These are phyloP conservation scores for Chaetothyriales sp. DNA, from an alignment of 2,329 filamentous ascomycete species.

Conservation along the genomic window DNA sequence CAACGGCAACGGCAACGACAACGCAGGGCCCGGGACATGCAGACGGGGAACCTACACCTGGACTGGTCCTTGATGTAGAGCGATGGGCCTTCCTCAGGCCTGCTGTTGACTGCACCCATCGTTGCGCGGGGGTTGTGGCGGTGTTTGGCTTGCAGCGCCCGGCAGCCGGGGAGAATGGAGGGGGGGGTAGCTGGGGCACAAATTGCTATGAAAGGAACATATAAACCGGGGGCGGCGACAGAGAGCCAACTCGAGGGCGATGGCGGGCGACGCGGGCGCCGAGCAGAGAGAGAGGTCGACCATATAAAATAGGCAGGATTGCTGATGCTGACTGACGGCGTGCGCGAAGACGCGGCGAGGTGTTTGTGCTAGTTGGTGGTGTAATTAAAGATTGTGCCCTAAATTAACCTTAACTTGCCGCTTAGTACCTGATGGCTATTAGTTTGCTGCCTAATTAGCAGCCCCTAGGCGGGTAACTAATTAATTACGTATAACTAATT, in stretches of 20 bases:
- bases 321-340: too few species aligned
- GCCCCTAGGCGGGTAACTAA: too few species aligned
- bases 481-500: too few species aligned
- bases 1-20: conserved; percentile 10
- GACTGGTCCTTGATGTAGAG: conserved; percentile 84
- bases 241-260: background rate
- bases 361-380: background rate
- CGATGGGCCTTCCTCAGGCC: conserved; percentile 63
- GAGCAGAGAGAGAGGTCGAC: background rate
- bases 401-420: too few species aligned
- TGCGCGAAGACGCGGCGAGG: background rate
- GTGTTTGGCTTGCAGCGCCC: background rate
- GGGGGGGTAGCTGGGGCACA: too few species aligned
- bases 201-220: too few species aligned
- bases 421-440: too few species aligned
- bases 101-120: conserved; percentile 90
- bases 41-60: conserved; percentile 49
- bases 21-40: conserved; percentile 2
- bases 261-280: background rate
- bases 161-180: too few species aligned
- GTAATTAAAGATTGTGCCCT: too few species aligned
- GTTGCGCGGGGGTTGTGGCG: background rate
- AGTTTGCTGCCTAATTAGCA: too few species aligned
- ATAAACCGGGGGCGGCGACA: too few species aligned
- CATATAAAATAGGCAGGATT: background rate